Conservation (phyloP, 1,284 basidiomycete genomes). For the Termitomyces sp. region DNA sequence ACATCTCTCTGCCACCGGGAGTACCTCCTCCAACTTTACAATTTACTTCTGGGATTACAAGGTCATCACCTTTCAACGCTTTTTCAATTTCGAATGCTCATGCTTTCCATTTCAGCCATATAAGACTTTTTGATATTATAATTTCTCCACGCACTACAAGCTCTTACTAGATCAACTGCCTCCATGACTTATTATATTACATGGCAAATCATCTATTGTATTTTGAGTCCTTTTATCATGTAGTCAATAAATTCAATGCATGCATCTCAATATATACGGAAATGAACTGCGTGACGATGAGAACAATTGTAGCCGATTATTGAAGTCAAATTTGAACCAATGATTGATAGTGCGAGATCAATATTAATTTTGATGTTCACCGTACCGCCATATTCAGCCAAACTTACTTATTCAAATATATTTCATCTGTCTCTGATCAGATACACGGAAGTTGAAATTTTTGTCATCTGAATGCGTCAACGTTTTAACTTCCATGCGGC, state of each 20-base stretch:
- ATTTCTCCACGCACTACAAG: constrained; percentile 17
- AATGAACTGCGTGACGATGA: too few species aligned
- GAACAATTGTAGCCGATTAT: too few species aligned
- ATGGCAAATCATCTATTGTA: neutral
- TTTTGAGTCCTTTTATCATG: neutral
- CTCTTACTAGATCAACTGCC: neutral
- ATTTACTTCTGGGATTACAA: constrained; percentile 39
- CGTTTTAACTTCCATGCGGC: too few species aligned
- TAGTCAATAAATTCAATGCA: neutral
- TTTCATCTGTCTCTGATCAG: too few species aligned
- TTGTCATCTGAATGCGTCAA: too few species aligned
- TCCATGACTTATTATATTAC: neutral
- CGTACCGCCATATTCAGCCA: too few species aligned
- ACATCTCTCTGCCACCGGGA: constrained; percentile 26
- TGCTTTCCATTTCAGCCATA: constrained; percentile 20
- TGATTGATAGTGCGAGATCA: too few species aligned
- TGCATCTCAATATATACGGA: neutral
- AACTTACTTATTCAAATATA: too few species aligned
- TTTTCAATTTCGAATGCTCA: neutral
- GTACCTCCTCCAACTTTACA: constrained; percentile 22
- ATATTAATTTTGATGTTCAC: too few species aligned
- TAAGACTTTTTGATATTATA: constrained; percentile 14
- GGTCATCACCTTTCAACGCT: constrained; percentile 23
- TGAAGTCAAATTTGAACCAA: too few species aligned
- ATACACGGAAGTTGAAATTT: too few species aligned